Conservation (phyloP, 2,329 filamentous ascomycete genomes). For the Ophiostoma fasciatum region DNA sequence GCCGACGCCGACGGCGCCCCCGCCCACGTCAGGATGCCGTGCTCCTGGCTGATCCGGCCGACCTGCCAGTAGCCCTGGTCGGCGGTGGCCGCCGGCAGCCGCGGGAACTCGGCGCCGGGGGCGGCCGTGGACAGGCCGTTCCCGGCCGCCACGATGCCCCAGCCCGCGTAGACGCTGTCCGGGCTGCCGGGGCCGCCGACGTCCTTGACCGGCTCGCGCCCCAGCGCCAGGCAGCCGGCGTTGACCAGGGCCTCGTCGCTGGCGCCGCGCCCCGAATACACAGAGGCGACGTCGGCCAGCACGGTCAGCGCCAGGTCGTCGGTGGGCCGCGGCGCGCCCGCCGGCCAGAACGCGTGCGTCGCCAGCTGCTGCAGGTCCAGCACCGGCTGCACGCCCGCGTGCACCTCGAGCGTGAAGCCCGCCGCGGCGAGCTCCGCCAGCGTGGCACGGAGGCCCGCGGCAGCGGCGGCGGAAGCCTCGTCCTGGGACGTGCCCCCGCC, state of each 20-base stretch:
- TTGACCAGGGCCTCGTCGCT: conserved; percentile 51
- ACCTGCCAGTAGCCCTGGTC: conserved; percentile 47
- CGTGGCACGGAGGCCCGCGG: conserved; percentile 24
- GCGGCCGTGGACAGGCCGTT: background rate
- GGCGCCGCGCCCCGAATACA: conserved; percentile 45
- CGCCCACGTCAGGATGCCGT: conserved; percentile 54
- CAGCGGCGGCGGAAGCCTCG: no score
- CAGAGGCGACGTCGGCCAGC: conserved; percentile 54
- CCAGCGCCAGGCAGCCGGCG: conserved; percentile 54
- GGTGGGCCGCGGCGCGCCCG: no score
- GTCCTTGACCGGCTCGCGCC: conserved; percentile 54
- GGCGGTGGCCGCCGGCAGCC: conserved; percentile 19
- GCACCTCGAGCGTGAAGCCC: conserved; percentile 46
- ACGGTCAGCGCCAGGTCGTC: conserved; percentile 51
- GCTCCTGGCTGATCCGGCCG: conserved; percentile 60
- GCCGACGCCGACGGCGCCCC: conserved; percentile 28
- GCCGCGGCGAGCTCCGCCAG: conserved; percentile 23
- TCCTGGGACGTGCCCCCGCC: conserved; percentile 11
- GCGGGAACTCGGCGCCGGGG: conserved; percentile 8
- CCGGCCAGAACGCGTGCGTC: conserved; percentile 52
- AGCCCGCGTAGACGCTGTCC: conserved; percentile 41
- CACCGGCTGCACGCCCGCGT: conserved; percentile 62
- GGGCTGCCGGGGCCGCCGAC: conserved; percentile 17
- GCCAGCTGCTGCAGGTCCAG: conserved; percentile 70
- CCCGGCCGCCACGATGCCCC: conserved; percentile 41